phyloP scores from a whole-genome alignment of 371 early-diverging fungal genomes.

The Blakeslea trispora region DNA sequence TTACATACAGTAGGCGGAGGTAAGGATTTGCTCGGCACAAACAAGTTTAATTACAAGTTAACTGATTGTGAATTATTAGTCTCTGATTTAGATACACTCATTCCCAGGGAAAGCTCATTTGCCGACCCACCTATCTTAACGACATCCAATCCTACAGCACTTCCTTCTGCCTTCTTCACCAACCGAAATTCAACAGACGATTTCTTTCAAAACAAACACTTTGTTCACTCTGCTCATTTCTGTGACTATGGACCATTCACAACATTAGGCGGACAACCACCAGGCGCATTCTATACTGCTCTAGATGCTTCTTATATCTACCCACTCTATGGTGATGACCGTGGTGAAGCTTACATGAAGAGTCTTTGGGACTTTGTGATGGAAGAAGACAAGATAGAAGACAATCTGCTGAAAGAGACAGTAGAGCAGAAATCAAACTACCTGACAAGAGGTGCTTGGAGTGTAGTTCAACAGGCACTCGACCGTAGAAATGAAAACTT shows the following conservation, averaged over 20 bases:
- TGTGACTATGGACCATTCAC: constrained; percentile 60
- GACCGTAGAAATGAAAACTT: constrained; percentile 19
- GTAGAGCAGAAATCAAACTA: constrained; percentile 25
- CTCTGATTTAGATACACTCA: constrained; percentile 23
- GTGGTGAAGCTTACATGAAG: constrained; percentile 64
- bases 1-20: constrained; percentile 44
- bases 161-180: constrained; percentile 46
- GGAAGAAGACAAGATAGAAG: constrained; percentile 29
- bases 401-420: constrained; percentile 11
- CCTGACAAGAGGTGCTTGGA: constrained; percentile 40
- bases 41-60: background rate
- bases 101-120: constrained; percentile 35
- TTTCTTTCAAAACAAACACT: constrained; percentile 37
- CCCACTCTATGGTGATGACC: constrained; percentile 62
- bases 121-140: constrained; percentile 40
- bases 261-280: constrained; percentile 48
- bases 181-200: constrained; percentile 42
- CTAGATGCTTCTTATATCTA: constrained; percentile 54
- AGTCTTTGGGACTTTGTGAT: constrained; percentile 64
- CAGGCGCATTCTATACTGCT: constrained; percentile 50
- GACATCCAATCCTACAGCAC: constrained; percentile 40
- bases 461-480: constrained; percentile 21
- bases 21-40: no score
- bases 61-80: constrained; percentile 15
- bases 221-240: constrained; percentile 45